phyloP scores from a whole-genome alignment of 2,329 filamentous ascomycete genomes.

The Madurella mycetomatis region DNA sequence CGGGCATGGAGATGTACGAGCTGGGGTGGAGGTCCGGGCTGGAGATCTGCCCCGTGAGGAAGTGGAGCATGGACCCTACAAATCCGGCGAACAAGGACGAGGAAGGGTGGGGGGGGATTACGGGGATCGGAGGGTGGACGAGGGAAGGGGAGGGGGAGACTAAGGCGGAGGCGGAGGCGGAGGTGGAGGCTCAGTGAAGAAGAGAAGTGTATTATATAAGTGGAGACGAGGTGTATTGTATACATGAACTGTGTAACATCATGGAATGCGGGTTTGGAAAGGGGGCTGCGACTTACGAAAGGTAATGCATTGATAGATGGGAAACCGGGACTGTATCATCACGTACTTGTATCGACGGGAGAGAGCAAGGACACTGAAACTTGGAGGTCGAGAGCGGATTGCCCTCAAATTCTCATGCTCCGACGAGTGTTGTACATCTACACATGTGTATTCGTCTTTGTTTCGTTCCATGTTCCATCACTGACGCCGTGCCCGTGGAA shows the following conservation, averaged over 20 bases:
- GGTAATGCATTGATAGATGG: no score
- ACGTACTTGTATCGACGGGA: no score
- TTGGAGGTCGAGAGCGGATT: background rate
- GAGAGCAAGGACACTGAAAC: no score
- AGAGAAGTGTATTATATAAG: no score
- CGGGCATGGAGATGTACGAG: conserved; percentile 86
- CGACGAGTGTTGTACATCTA: conserved; percentile 24
- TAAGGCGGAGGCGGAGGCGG: no score
- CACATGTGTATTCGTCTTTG: conserved; percentile 13
- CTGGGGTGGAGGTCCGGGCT: conserved; percentile 65
- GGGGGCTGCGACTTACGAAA: no score
- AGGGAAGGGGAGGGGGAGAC: background rate
- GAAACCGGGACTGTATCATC: no score
- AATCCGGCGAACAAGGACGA: conserved; percentile 4
- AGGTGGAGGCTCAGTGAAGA: background rate
- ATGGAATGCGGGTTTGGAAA: no score
- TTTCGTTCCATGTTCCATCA: background rate
- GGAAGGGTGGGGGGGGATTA: conserved; percentile 59
- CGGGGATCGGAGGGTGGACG: conserved; percentile 53
- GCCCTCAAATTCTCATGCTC: background rate
- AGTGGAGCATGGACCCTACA: conserved; percentile 68
- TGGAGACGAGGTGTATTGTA: no score
- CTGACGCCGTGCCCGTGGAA: conserved; percentile 11
- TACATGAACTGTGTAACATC: no score
- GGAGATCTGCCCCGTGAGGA: conserved; percentile 55